These are phyloP conservation scores for Candida piceae DNA, from an alignment of 805 yeast genomes.

Conservation along the genomic window DNA sequence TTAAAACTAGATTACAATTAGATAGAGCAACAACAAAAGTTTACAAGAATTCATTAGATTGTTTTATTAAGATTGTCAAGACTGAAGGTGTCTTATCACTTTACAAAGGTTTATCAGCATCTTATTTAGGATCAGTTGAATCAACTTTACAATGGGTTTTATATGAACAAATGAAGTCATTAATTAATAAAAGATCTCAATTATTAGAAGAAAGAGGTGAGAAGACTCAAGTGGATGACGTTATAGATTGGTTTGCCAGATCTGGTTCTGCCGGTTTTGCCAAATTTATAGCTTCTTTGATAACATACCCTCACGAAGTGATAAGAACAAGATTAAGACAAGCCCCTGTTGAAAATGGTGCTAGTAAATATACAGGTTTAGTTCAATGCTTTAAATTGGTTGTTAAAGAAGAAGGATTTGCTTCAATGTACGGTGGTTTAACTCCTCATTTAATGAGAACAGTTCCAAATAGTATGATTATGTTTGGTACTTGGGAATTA, in stretches of 20 bases:
- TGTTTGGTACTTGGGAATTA: constrained; percentile 99
- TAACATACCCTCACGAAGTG: constrained; percentile 97
- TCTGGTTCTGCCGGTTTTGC: constrained; percentile 98
- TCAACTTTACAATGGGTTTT: constrained; percentile 94
- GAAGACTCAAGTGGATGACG: constrained; percentile 49
- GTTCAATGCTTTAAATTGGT: constrained; percentile 81
- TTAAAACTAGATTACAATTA: constrained; percentile 89
- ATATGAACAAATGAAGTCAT: constrained; percentile 86
- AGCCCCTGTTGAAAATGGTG: constrained; percentile 77
- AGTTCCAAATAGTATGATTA: constrained; percentile 94
- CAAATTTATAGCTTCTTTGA: constrained; percentile 83
- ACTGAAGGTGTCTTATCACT: constrained; percentile 78
- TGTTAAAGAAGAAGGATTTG: constrained; percentile 88
- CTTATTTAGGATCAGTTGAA: constrained; percentile 90
- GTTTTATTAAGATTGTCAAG: constrained; percentile 60
- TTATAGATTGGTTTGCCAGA: constrained; percentile 89
- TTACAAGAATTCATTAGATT: constrained; percentile 83
- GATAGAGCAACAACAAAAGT: constrained; percentile 63
- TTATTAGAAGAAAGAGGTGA: constrained; percentile 31
- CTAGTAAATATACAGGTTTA: constrained; percentile 83
- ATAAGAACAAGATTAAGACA: constrained; percentile 94
- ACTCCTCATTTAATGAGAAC: constrained; percentile 96
- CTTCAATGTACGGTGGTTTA: constrained; percentile 93
- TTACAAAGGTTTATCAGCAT: constrained; percentile 89
- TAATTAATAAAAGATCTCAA: constrained; percentile 51